phyloP scores from a whole-genome alignment of 2,329 filamentous ascomycete genomes.

The Pseudogymnoascus sp. region DNA sequence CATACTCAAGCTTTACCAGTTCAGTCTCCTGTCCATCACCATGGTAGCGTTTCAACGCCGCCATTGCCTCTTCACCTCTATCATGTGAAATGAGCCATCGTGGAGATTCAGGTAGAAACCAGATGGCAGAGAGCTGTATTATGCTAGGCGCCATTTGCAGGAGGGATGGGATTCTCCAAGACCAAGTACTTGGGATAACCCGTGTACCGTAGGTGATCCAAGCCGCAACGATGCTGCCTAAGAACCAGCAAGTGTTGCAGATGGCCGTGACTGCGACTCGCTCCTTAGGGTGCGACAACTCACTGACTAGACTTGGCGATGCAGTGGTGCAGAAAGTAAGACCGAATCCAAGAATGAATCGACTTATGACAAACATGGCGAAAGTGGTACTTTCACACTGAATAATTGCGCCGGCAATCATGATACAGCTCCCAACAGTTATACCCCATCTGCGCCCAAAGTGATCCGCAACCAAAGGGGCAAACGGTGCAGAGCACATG shows the following conservation, averaged over 20 bases:
- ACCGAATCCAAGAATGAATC: slow-evolving; percentile 48
- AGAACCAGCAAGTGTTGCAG: slow-evolving; percentile 46
- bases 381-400: slow-evolving; percentile 27
- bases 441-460: slow-evolving; percentile 29
- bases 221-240: slow-evolving; percentile 38
- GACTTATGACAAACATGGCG: slow-evolving; percentile 47
- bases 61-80: not conserved
- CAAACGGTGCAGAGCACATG: slow-evolving; percentile 31
- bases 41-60: not conserved
- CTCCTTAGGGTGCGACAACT: slow-evolving; percentile 47
- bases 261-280: slow-evolving; percentile 45
- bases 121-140: not conserved
- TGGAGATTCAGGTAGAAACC: not conserved
- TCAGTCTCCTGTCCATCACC: not conserved
- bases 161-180: slow-evolving; percentile 35
- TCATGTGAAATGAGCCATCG: slow-evolving; percentile 1
- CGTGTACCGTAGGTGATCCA: slow-evolving; percentile 36
- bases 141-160: slow-evolving; percentile 26
- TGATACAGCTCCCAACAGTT: slow-evolving; percentile 27
- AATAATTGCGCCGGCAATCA: slow-evolving; percentile 28
- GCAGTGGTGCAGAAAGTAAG: slow-evolving; percentile 45
- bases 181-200: slow-evolving; percentile 30
- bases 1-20: not conserved
- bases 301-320: slow-evolving; percentile 44
- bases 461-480: slow-evolving; percentile 27